Evolutionary conservation across 306 rosid genomes (phyloP).

Genomic region (Lathyrus sativus): DNA sequence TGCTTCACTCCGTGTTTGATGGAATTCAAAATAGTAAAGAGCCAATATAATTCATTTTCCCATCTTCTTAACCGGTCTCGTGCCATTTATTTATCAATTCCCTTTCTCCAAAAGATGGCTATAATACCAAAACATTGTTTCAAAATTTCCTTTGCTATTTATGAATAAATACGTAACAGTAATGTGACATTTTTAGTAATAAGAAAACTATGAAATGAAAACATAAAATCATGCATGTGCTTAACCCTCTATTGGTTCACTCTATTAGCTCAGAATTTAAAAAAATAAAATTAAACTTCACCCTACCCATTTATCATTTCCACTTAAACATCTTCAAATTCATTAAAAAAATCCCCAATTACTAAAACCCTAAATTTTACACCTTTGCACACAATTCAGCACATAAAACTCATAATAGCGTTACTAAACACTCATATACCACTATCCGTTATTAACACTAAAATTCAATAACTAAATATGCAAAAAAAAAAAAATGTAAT

Average conservation of each 20-base stretch:
- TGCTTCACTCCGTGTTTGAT: too few species aligned
- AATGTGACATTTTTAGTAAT: neutral
- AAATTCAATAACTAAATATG: slow-evolving; percentile 22
- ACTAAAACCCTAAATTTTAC: slow-evolving; percentile 20
- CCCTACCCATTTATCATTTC: neutral
- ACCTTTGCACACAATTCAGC: slow-evolving; percentile 8
- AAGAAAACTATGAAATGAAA: neutral
- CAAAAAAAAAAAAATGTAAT: neutral
- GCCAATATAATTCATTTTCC: too few species aligned
- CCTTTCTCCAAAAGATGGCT: neutral
- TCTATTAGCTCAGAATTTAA: neutral
- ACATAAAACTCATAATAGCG: neutral
- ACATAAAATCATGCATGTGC: neutral
- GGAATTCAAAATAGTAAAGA: too few species aligned
- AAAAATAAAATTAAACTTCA: neutral
- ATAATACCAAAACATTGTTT: neutral
- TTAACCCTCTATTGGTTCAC: neutral
- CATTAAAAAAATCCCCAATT: neutral
- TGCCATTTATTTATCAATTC: too few species aligned
- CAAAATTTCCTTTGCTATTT: neutral
- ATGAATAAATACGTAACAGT: neutral
- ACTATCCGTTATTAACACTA: neutral
- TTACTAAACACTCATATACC: neutral
- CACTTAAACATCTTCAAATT: slow-evolving; percentile 14
- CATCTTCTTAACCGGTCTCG: too few species aligned